Evolutionary conservation across 2,329 filamentous ascomycete genomes (phyloP), one percentile per base, ranked within the genome.

Genomic region (Trichoderma sp.): DNA sequence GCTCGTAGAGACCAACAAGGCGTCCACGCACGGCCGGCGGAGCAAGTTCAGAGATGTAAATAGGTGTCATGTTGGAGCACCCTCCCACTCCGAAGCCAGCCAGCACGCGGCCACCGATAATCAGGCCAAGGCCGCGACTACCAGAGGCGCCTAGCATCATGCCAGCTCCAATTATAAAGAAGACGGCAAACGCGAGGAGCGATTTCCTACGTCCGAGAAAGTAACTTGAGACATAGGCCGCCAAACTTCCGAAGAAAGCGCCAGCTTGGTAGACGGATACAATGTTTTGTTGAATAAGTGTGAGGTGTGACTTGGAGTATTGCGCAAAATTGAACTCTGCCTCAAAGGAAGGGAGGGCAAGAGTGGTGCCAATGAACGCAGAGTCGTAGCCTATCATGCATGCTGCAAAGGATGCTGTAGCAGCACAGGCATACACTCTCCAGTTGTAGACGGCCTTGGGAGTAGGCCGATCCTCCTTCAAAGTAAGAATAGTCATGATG

Each of bases 401-500:
- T 57, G 63, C 52, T 35, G 63, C 63, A 57, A 65, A 65, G 15
- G 63, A 65, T 48, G 63, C 63, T 10, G 63, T 65, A 17, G 63
- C 63, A 65, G 63, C 63, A 9, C 63, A 65, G 8, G 27, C 63
- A 48, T 65, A 65, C 15, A 57, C 63, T 17, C 63, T 42, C 63
- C 63, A 65, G 29, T 65, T 65, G 52, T 65, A 65, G 25, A 65
- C 63, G 6, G 52, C 37, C 37, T 65, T 65, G 39, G 63, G 63
- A 37, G 63, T 65, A 10, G 63, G 63, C 63, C 63, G 63, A 34
- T 65, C 63, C 42, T 65, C 63, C 42, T 65, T 65, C 53, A 65
- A 37, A 19, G 63, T 4, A 53, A 65, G 52, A 25, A 65, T 25
- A 29, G 37, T 48, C 63, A 65, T 65, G 37, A 15, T 65, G 52